phyloP scores from a whole-genome alignment of 2,329 filamentous ascomycete species.

The Coniochaeta sp. region DNA sequence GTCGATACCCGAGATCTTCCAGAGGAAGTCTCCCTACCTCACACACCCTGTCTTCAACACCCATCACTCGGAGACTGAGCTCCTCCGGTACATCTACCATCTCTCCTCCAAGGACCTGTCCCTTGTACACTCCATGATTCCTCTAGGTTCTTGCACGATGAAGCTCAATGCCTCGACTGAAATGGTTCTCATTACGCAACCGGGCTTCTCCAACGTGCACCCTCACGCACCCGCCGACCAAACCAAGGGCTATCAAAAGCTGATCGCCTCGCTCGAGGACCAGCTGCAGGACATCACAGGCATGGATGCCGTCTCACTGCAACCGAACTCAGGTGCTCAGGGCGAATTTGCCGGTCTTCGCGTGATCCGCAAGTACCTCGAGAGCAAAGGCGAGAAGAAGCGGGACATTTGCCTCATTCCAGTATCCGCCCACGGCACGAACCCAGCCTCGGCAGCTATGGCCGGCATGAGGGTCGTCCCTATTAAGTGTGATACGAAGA shows the following conservation, averaged over 20 bases:
- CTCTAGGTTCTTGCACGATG: slow-evolving; percentile 95
- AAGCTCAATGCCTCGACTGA: slow-evolving; percentile 92
- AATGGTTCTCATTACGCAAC: slow-evolving; percentile 79
- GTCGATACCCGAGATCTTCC: slow-evolving; percentile 50
- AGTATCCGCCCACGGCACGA: slow-evolving; percentile 91
- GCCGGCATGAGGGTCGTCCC: slow-evolving; percentile 90
- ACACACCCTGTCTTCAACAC: slow-evolving; percentile 93
- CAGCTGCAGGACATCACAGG: slow-evolving; percentile 80
- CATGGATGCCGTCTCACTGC: slow-evolving; percentile 47
- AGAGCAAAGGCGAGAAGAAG: slow-evolving; percentile 52
- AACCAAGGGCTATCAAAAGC: slow-evolving; percentile 57
- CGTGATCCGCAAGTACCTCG: neutral
- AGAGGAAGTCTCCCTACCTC: slow-evolving; percentile 67
- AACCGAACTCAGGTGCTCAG: slow-evolving; percentile 83
- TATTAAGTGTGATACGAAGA: slow-evolving; percentile 80
- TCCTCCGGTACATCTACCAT: slow-evolving; percentile 88
- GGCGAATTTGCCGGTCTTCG: slow-evolving; percentile 47
- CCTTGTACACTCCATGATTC: slow-evolving; percentile 94
- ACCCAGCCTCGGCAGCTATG: slow-evolving; percentile 93
- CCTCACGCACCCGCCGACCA: slow-evolving; percentile 64
- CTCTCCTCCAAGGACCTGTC: slow-evolving; percentile 92
- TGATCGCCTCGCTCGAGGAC: slow-evolving; percentile 65
- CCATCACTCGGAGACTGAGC: slow-evolving; percentile 89
- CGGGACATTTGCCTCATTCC: slow-evolving; percentile 92
- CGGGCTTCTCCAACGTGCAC: slow-evolving; percentile 71